Percentiles rank a stretch among this genome's conserved stretches.
These are phyloP conservation scores for Paramecium sexaurelia DNA, from an alignment of 73 alveolate genomes.

Conservation along the genomic window DNA sequence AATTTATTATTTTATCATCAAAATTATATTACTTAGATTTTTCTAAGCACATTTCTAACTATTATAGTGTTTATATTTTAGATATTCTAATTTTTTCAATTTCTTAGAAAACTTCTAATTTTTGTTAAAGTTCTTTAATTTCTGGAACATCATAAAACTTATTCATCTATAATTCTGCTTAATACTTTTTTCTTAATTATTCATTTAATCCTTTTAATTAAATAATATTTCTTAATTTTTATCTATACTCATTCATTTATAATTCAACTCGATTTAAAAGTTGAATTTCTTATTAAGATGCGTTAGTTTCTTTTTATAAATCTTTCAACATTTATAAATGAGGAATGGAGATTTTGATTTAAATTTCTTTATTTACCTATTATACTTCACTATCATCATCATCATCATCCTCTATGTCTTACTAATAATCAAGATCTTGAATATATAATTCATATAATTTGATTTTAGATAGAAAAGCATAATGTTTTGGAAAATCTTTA, in stretches of 20 bases:
- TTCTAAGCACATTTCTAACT: neutral
- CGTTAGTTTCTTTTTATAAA: neutral
- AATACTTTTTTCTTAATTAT: neutral
- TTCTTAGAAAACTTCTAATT: neutral
- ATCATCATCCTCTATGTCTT: neutral
- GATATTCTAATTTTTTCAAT: neutral
- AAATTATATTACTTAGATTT: neutral
- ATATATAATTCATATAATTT: neutral
- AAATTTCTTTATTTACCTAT: neutral
- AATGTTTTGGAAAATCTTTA: neutral
- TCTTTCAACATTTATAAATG: neutral
- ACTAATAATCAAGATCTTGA: neutral
- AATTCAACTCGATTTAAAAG: neutral
- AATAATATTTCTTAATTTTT: neutral
- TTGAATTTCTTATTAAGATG: neutral
- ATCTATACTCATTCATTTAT: neutral
- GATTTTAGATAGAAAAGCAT: neutral
- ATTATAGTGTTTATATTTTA: neutral
- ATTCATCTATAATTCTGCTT: neutral
- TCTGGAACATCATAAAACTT: neutral
- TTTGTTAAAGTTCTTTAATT: neutral
- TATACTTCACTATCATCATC: neutral
- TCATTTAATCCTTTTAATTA: neutral
- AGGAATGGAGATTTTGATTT: neutral
- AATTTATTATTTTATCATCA: neutral